Percentiles rank a stretch among this genome's conserved stretches.
These are phyloP conservation scores for Termitomyces bulborhizus DNA, from an alignment of 768 basidiomycete genomes.

Conservation along the genomic window DNA sequence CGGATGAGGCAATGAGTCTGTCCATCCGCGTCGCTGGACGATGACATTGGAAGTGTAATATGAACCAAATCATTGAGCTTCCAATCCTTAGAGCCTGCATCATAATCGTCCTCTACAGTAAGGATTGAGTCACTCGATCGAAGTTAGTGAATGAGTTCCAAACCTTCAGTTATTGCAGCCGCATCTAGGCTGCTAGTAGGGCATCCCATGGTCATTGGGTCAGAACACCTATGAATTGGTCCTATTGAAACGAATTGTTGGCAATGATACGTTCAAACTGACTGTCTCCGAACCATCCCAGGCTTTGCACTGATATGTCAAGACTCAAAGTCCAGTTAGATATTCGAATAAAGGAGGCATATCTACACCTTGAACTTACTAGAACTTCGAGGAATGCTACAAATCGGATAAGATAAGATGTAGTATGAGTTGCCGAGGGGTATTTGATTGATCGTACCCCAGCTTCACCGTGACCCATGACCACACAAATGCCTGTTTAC, in stretches of 20 bases:
- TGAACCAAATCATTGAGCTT: constrained; percentile 10
- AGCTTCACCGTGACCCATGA: neutral
- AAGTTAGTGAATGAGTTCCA: neutral
- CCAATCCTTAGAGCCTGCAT: constrained; percentile 3
- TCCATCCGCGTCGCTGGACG: constrained; percentile 3
- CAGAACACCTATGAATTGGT: neutral
- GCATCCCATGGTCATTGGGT: neutral
- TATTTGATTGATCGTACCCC: too few species aligned
- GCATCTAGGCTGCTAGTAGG: neutral
- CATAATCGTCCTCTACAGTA: neutral
- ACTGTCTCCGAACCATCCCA: neutral
- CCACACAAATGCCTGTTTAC: neutral
- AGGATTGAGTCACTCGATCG: neutral
- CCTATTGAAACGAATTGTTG: neutral
- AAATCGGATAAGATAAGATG: constrained; percentile 1
- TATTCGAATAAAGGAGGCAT: neutral
- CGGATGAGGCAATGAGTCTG: constrained; percentile 15
- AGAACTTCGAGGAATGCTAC: too few species aligned
- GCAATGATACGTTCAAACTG: neutral
- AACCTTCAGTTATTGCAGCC: neutral
- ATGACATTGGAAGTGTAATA: constrained; percentile 4
- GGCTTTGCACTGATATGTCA: neutral
- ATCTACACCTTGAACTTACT: neutral
- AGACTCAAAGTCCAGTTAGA: neutral
- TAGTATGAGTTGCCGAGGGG: too few species aligned